phyloP scores from a whole-genome alignment of 1,284 basidiomycete genomes.

The Gymnopus androsaceus region DNA sequence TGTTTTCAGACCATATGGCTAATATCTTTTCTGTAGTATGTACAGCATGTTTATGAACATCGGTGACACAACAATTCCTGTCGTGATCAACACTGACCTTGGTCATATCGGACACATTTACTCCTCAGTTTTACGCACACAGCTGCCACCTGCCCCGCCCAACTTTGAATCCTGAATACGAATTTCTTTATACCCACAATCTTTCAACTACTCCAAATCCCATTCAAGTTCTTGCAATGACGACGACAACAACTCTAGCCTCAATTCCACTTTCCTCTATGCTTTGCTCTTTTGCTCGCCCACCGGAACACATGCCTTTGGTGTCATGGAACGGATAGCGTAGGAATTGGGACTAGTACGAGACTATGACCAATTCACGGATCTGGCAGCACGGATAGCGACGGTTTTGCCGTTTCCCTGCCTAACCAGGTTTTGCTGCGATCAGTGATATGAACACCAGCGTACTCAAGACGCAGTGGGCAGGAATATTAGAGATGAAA shows the following conservation, averaged over 20 bases:
- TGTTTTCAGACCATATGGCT: neutral
- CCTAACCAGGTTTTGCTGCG: conserved; percentile 50
- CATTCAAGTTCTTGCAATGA: no score
- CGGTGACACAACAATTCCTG: conserved; percentile 40
- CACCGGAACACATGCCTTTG: conserved; percentile 54
- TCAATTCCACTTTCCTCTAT: no score
- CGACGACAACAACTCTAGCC: no score
- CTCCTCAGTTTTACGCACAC: neutral
- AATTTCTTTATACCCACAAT: conserved; percentile 24
- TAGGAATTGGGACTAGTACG: conserved; percentile 22
- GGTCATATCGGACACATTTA: conserved; percentile 53
- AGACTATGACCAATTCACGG: neutral
- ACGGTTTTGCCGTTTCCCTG: conserved; percentile 40
- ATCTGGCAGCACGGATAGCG: neutral
- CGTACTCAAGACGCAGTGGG: conserved; percentile 42
- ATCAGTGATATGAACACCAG: conserved; percentile 57
- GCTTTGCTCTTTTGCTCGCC: conserved; percentile 50
- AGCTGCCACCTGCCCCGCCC: conserved; percentile 21
- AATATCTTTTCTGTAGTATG: conserved; percentile 32
- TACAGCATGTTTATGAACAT: conserved; percentile 49
- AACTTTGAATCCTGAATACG: no score
- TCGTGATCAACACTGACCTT: conserved; percentile 58
- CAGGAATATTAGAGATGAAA: conserved; percentile 60
- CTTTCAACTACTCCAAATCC: conserved; percentile 39
- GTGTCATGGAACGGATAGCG: conserved; percentile 49